These are phyloP conservation scores for Alectoria sarmentosa DNA, from an alignment of 495 filamentous ascomycete genomes.

Conservation along the genomic window DNA sequence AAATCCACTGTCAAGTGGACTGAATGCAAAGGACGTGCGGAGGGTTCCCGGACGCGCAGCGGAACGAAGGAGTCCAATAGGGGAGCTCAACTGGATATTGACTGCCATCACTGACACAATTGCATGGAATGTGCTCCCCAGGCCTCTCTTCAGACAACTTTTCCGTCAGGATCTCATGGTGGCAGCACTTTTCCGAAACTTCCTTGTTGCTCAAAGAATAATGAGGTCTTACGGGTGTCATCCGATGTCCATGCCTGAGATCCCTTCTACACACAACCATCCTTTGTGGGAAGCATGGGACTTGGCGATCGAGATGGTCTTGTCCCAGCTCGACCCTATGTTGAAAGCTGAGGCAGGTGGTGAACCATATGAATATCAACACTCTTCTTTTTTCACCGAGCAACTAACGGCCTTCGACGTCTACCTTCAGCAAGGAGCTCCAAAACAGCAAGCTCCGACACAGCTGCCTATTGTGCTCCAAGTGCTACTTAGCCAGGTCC, in stretches of 20 bases:
- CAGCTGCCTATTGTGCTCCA: conserved; percentile 95
- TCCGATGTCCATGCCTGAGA: conserved; percentile 77
- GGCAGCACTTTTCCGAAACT: conserved; percentile 92
- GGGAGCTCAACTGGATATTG: conserved; percentile 98
- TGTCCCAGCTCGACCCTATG: conserved; percentile 78
- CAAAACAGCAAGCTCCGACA: conserved; percentile 77
- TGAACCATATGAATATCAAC: conserved; percentile 80
- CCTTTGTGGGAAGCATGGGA: conserved; percentile 98
- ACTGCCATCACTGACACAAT: conserved; percentile 99
- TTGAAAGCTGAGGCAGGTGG: conserved; percentile 70
- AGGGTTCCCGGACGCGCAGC: conserved; percentile 74
- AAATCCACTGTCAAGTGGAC: conserved; percentile 69
- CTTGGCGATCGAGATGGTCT: conserved; percentile 88
- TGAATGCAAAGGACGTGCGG: conserved; percentile 74
- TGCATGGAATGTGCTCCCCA: conserved; percentile 89
- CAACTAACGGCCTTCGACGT: conserved; percentile 97
- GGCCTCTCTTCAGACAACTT: conserved; percentile 87
- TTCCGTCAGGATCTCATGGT: conserved; percentile 99
- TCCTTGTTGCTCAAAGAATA: conserved; percentile 86
- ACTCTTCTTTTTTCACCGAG: conserved; percentile 93
- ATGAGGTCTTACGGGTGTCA: conserved; percentile 95
- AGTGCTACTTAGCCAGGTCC: conserved; percentile 90
- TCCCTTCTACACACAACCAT: conserved; percentile 89
- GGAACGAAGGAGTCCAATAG: conserved; percentile 89
- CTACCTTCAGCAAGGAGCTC: conserved; percentile 83